Percentiles rank a stretch among this genome's conserved stretches.
phyloP scores from a whole-genome alignment of 106 monocot species.

The Allium cepa region DNA sequence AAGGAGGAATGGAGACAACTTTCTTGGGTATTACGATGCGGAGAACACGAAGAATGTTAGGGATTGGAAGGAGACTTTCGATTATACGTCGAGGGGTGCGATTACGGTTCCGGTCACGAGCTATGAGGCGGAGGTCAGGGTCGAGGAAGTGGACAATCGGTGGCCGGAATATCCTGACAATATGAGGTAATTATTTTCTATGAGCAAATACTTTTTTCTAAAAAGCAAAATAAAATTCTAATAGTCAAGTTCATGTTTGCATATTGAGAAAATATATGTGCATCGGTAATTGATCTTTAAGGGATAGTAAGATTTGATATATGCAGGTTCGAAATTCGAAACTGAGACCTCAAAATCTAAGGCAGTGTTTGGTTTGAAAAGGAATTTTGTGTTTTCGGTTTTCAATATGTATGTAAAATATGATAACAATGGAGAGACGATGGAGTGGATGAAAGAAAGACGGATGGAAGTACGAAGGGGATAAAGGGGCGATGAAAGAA shows the following conservation, averaged over 20 bases:
- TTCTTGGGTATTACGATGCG: slow-evolving; percentile 39
- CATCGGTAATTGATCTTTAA: background rate
- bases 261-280: no score
- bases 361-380: no score
- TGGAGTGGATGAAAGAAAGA: no score
- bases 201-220: background rate
- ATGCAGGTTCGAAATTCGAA: background rate
- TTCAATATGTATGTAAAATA: no score
- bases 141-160: slow-evolving; percentile 26
- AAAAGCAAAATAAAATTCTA: no score
- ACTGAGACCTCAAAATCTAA: background rate
- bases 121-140: background rate
- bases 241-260: background rate
- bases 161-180: slow-evolving; percentile 41
- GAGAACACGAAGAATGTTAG: slow-evolving; percentile 65
- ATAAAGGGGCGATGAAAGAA: no score
- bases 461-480: no score
- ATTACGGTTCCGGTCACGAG: background rate
- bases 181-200: slow-evolving; percentile 23
- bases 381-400: no score
- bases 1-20: slow-evolving; percentile 37
- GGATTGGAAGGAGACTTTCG: slow-evolving; percentile 68
- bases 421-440: no score
- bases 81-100: slow-evolving; percentile 18
- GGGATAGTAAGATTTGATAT: background rate